Evolutionary conservation across 2,329 filamentous ascomycete species (phyloP), one percentile per base, ranked within the genome.

Genomic region (Colletotrichum graminicola): DNA sequence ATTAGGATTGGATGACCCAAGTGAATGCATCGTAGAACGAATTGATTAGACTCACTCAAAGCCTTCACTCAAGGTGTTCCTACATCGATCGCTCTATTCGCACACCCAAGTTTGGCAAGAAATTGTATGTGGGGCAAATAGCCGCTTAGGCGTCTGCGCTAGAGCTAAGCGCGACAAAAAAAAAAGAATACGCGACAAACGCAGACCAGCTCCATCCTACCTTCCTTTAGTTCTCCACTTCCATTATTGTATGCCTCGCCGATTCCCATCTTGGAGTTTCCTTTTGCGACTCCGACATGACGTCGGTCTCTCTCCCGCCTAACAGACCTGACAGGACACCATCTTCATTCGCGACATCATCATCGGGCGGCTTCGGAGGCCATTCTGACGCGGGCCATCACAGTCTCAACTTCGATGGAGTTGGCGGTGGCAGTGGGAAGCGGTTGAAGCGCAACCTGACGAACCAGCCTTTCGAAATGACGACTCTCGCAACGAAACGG

Each of bases 391-490:
- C 29, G 60, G 29, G 23, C 32, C 41, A 71, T 23, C 36, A 70
- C 62, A 29, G 78, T 72, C 81, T 80, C 75, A 79, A 78, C 69
- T 62, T 76, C 74, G 76, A 77, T 76, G 75, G 76, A 75, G 76
- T 77, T 72, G 73, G 76, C 70, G 76, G 77, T 69, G 73, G 76
- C 72, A 76, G 76, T 70, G 74, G 76, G 49, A 77, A 75, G 65
- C 71, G 73, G 68, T 65, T 73, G 47, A 78, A 78, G 60, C 76
- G 77, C 66, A 77, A 73, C 49, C 73, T 72, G 59, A 71, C 74
- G 54, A 74, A 75, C 32, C 76, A 75, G 45, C 73, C 76, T 41
- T 73, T 65, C 62, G 75, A 78, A 43, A 74, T 76, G 54, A 79
- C 78, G 74, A 76, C 78, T 54, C 77, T 66, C 52, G 75, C 78